A percentile compares a stretch with the other conserved stretches of the same genome.
Conservation (phyloP, 108 stramenopile species). For the Craspedostauros australis region DNA sequence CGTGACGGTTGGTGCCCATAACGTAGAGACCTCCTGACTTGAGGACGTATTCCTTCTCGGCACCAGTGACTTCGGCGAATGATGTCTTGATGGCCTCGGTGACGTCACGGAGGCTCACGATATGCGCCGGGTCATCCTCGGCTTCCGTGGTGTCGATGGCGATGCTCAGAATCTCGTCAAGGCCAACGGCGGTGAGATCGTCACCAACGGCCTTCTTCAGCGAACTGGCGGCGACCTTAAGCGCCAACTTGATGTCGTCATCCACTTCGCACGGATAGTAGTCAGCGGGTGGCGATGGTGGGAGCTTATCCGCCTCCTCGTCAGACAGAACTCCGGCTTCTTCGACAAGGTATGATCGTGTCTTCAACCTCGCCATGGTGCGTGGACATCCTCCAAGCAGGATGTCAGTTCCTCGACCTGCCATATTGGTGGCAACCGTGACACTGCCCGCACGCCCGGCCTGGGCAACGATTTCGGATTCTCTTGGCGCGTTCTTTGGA, state of each 20-base stretch:
- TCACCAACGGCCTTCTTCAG: slow-evolving; percentile 56
- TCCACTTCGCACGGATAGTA: slow-evolving; percentile 72
- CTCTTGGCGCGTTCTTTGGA: slow-evolving; percentile 86
- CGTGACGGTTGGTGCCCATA: slow-evolving; percentile 93
- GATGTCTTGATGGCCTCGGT: slow-evolving; percentile 65
- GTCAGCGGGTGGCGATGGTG: slow-evolving; percentile 62
- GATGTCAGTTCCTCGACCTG: slow-evolving; percentile 95
- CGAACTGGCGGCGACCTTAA: slow-evolving; percentile 58
- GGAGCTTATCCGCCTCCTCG: slow-evolving; percentile 48
- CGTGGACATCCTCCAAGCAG: slow-evolving; percentile 88
- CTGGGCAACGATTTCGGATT: slow-evolving; percentile 92
- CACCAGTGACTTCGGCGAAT: slow-evolving; percentile 57
- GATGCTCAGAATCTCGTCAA: slow-evolving; percentile 85
- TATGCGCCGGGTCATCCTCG: slow-evolving; percentile 70
- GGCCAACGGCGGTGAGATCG: slow-evolving; percentile 59
- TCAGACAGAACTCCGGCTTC: slow-evolving; percentile 53
- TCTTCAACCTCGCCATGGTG: slow-evolving; percentile 82
- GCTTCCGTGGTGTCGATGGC: slow-evolving; percentile 88
- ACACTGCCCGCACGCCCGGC: slow-evolving; percentile 91
- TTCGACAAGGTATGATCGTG: slow-evolving; percentile 58
- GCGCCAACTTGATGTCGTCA: slow-evolving; percentile 50
- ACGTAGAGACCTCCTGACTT: slow-evolving; percentile 89
- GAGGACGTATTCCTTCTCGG: slow-evolving; percentile 80
- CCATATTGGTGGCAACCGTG: slow-evolving; percentile 97
- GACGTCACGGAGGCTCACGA: slow-evolving; percentile 74